Evolutionary conservation across 345 rosid species (phyloP).

Genomic region (Lepidium sativum): DNA sequence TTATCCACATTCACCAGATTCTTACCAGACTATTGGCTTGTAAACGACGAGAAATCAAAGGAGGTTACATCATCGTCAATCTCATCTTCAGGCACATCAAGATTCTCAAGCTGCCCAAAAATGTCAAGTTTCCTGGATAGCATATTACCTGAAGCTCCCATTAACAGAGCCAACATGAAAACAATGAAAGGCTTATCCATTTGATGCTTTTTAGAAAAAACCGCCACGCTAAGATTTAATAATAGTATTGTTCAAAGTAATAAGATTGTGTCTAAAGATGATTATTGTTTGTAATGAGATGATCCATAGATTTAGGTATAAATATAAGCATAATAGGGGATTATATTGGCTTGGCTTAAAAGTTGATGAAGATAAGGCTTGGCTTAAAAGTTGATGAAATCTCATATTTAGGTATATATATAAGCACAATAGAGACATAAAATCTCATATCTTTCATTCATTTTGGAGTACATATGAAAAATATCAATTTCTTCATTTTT

Average conservation of each 20-base stretch:
- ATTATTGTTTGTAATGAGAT: neutral
- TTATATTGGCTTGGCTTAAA: constrained; percentile 82
- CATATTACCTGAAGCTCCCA: constrained; percentile 34
- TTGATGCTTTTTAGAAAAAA: constrained; percentile 16
- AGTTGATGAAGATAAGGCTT: constrained; percentile 67
- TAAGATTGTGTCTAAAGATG: constrained; percentile 9
- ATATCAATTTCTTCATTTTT: no score
- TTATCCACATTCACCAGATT: constrained; percentile 88
- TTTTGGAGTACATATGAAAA: no score
- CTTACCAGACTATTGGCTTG: constrained; percentile 48
- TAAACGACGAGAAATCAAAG: constrained; percentile 40
- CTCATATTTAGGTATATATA: no score
- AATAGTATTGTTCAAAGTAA: constrained; percentile 30
- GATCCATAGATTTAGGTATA: constrained; percentile 43
- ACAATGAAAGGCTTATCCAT: constrained; percentile 49
- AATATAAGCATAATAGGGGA: constrained; percentile 41
- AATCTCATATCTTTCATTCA: no score
- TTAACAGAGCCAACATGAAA: constrained; percentile 44
- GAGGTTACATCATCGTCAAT: constrained; percentile 39
- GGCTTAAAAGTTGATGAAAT: no score
- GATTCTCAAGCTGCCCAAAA: constrained; percentile 43
- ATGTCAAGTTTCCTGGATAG: constrained; percentile 33
- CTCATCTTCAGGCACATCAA: constrained; percentile 44
- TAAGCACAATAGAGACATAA: no score
- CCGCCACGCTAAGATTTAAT: constrained; percentile 27